Evolutionary conservation across 768 basidiomycete species (phyloP).

Genomic region (Calocera viscosa): DNA sequence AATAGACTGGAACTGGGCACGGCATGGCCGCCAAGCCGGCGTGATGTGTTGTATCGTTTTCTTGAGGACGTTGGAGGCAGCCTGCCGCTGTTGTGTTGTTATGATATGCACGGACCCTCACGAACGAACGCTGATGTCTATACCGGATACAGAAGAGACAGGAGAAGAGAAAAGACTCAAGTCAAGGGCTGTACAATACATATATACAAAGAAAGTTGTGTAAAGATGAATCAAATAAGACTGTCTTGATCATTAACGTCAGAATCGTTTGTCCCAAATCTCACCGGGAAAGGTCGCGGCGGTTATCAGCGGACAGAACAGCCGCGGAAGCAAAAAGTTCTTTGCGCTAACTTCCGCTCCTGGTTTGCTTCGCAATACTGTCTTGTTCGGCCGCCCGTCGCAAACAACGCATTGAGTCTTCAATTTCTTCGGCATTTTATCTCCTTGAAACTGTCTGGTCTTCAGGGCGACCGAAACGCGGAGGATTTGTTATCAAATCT

Average conservation of each 20-base stretch:
- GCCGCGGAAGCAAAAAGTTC: not conserved
- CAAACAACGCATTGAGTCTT: too few relatives aligned
- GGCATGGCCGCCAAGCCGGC: not conserved
- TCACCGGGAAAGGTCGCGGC: not conserved
- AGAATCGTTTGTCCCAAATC: not conserved
- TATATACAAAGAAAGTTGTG: not conserved
- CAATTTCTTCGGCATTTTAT: too few relatives aligned
- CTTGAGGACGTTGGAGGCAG: not conserved
- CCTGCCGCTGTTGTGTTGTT: not conserved
- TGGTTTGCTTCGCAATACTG: too few relatives aligned
- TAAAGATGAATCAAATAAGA: not conserved
- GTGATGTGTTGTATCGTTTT: not conserved
- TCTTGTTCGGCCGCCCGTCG: too few relatives aligned
- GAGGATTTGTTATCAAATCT: too few relatives aligned
- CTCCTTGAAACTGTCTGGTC: too few relatives aligned
- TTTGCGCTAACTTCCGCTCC: not conserved
- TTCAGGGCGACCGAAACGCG: too few relatives aligned
- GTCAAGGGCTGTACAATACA: slow-evolving; percentile 2
- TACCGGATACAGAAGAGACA: slow-evolving; percentile 6
- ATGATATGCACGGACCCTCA: not conserved
- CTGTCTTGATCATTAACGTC: not conserved
- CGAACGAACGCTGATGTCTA: slow-evolving; percentile 8
- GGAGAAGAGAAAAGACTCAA: not conserved
- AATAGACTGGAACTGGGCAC: slow-evolving; percentile 8
- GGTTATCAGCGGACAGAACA: not conserved